Evolutionary conservation across 2,329 filamentous ascomycete genomes (phyloP), one percentile per base, ranked within the genome.

Genomic region (Rutstroemia sp.): DNA sequence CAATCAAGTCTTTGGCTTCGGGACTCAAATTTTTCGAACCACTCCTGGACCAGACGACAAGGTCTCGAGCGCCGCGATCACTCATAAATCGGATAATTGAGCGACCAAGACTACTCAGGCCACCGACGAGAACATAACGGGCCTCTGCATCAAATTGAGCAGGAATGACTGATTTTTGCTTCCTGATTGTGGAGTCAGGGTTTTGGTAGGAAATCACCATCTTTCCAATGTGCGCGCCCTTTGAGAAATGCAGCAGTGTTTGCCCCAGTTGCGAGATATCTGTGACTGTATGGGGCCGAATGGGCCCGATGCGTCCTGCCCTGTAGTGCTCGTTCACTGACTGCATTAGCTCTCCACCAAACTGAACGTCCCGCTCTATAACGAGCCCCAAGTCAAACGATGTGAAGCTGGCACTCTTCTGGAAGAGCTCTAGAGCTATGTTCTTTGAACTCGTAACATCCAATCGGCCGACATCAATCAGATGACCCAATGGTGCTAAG

Each of bases 41-140:
- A 41, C 38, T 14, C 12, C n/a, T 41, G 38, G n/a, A 18, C 38
- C 38, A 41, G 9, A 41, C 25, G 10, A 14, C 38, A 4, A 41
- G 38, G 38, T 41, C 38, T 4, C 14, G n/a, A 18, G n/a, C 38
- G 38, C 38, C 38, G 38, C 38, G 38, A 41, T 41, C 38, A 18
- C n/a, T 41, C 38, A 41, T 41, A 18, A 18, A 41, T 18, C 38
- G 38, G 12, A 41, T 3, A 41, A 41, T 18, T 18, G 38, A 41
- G 4, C 58, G 34, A 3, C 60, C 60, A 10, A 63, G 51, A 18
- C 62, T 59, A 7, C 60, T 57, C 1, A 62, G 42, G 38, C 60
- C 37, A 14, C 59, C 59, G 30, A 54, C 52, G 9, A 61, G n/a
- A 9, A 61, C 25, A 39, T 61, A 61, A 8, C 42, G 16, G 6